Evolutionary conservation across 2,329 filamentous ascomycete species (phyloP).

Genomic region (Ophiostoma sp.): DNA sequence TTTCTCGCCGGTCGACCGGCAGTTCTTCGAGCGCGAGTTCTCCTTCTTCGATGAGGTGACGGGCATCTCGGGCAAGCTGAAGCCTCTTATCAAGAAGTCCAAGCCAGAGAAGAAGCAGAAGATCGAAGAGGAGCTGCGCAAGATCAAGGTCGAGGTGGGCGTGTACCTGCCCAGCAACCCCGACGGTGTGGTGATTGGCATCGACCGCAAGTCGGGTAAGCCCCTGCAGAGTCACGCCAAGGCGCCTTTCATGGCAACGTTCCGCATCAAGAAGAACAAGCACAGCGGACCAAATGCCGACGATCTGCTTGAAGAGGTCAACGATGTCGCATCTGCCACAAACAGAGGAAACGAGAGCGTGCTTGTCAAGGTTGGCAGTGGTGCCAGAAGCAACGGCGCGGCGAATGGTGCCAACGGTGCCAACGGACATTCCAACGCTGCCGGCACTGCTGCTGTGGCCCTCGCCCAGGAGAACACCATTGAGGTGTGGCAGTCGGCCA

Average conservation of each 20-base stretch:
- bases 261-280: slow-evolving; percentile 83
- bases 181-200: slow-evolving; percentile 93
- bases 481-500: slow-evolving; percentile 98
- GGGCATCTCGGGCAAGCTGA: slow-evolving; percentile 87
- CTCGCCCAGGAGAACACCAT: slow-evolving; percentile 52
- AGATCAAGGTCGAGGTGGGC: slow-evolving; percentile 93
- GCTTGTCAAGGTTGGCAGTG: slow-evolving; percentile 14
- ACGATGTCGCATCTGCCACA: slow-evolving; percentile 32
- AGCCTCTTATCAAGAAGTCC: slow-evolving; percentile 82
- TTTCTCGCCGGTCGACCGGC: slow-evolving; percentile 71
- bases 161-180: slow-evolving; percentile 97
- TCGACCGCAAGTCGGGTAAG: slow-evolving; percentile 96
- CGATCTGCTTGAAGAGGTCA: slow-evolving; percentile 46
- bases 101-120: slow-evolving; percentile 99
- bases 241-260: slow-evolving; percentile 97
- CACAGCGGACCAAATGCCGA: slow-evolving; percentile 44
- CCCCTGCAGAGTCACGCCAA: slow-evolving; percentile 97
- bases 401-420: background rate
- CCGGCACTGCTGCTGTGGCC: background rate
- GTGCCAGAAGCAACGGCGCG: background rate
- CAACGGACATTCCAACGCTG: background rate
- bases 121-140: slow-evolving; percentile 95
- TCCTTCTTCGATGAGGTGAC: slow-evolving; percentile 98
- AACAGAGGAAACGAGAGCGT: slow-evolving; percentile 25
- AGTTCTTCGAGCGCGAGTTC: slow-evolving; percentile 92